Percentiles rank a stretch among this genome's conserved stretches.
Conservation (phyloP, 345 rosid genomes). For the Pugionium cornutum region DNA sequence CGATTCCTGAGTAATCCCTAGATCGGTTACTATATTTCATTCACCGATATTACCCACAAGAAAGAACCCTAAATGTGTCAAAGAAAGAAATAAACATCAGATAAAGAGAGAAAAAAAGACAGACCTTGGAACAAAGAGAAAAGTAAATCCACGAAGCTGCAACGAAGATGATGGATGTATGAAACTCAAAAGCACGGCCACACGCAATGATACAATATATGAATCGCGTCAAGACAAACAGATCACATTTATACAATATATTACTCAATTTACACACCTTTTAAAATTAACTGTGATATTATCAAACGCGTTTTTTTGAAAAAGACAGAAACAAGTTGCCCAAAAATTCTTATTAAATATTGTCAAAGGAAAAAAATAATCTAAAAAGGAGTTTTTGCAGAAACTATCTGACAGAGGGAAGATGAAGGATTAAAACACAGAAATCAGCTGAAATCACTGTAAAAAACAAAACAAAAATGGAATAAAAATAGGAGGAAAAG, state of each 20-base stretch:
- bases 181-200: slow-evolving; percentile 18
- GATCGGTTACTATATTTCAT: slow-evolving; percentile 9
- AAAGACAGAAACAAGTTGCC: neutral
- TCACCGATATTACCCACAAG: neutral
- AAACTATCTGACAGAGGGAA: slow-evolving; percentile 2
- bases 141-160: slow-evolving; percentile 30
- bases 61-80: slow-evolving; percentile 23
- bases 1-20: neutral
- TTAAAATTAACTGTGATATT: no score
- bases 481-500: neutral
- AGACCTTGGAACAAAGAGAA: slow-evolving; percentile 28
- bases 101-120: neutral
- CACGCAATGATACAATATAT: slow-evolving; percentile 33
- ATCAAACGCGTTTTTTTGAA: slow-evolving; percentile 21
- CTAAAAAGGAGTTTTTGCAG: slow-evolving; percentile 30
- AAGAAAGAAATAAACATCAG: neutral
- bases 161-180: slow-evolving; percentile 28
- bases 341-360: neutral
- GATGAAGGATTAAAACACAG: neutral
- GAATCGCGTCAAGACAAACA: slow-evolving; percentile 27
- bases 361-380: neutral
- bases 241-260: neutral
- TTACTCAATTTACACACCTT: neutral
- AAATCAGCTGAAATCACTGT: slow-evolving; percentile 9
- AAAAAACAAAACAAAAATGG: neutral